Evolutionary conservation across 352 stramenopile species (phyloP), one percentile per base, ranked within the genome.

Genomic region (Pythium rhizo-oryzae): DNA sequence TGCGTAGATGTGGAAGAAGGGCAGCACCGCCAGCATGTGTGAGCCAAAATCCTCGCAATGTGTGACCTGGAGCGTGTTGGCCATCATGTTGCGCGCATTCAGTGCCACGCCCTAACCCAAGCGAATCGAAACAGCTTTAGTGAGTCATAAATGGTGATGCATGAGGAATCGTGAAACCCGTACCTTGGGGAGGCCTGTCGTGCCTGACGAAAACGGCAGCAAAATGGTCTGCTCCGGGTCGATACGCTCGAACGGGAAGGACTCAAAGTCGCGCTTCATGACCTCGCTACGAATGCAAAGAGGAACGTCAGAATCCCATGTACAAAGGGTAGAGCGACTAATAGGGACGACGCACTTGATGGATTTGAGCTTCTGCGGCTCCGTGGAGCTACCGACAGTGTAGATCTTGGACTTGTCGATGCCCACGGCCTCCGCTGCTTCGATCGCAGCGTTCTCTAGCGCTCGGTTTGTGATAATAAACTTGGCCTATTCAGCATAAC

Each of bases 1-100:
- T 57, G 90, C 93, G 74, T 98, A 98, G 64, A 99, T 98, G 70
- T 99, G 96, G 81, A 97, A 99, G 62, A 98, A 98, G 18, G 97
- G 96, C 37, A 99, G 77, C 41, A 95, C 58, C 0, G 71, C 79
- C 16, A 97, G 65, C 24, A 78, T 81, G 46, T 81, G 74, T 28
- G 68, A 62, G 33, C 71, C 64, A n/a, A 85, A 70, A 18, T 93
- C 71, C 57, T 93, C 85, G 25, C 95, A 80, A 9, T 83, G 65
- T 53, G 80, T 54, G 16, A 90, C 75, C 70, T 98, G 94, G 13
- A 97, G 56, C 18, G 97, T 76, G 69, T 98, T 98, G 4, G 79
- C 76, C 16, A 97, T 66, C 53, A 99, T 80, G 73, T 98, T 98
- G 24, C 70, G 67, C 72, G 97, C 89, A 39, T 78, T 96, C 39